A percentile compares a stretch with the other conserved stretches of the same genome.
phyloP scores from a whole-genome alignment of 2,329 filamentous ascomycete genomes.

The Tolypocladium tropicale region DNA sequence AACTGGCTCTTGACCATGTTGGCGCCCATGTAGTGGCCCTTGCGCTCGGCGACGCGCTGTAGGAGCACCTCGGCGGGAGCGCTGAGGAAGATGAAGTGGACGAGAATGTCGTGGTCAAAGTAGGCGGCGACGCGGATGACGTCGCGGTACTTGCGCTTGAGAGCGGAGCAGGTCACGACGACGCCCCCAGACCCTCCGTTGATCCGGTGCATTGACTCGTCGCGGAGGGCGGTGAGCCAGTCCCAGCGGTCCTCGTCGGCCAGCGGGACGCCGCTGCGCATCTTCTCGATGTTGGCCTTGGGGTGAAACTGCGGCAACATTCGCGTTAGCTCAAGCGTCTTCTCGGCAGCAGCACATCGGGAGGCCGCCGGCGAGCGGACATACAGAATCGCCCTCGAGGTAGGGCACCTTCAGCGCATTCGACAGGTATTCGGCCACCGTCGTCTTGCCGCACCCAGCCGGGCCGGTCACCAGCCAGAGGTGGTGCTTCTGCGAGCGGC shows the following conservation, averaged over 20 bases:
- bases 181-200: constrained; percentile 56
- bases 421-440: constrained; percentile 57
- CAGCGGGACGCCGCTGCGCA: constrained; percentile 72
- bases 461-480: constrained; percentile 76
- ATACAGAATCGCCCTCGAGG: constrained; percentile 69
- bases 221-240: constrained; percentile 75
- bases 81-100: constrained; percentile 89
- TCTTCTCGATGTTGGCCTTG: constrained; percentile 76
- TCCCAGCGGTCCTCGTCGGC: constrained; percentile 96
- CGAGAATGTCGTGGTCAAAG: constrained; percentile 58
- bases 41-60: constrained; percentile 60
- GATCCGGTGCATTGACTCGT: constrained; percentile 51
- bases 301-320: constrained; percentile 53
- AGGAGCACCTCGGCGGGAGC: constrained; percentile 68
- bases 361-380: background rate
- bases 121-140: constrained; percentile 75
- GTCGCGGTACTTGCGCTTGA: constrained; percentile 96
- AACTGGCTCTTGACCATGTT: constrained; percentile 94
- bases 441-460: constrained; percentile 71
- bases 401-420: constrained; percentile 55
- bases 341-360: background rate
- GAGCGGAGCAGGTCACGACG: constrained; percentile 90
- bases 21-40: constrained; percentile 92
- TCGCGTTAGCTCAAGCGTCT: background rate
- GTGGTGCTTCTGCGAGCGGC: constrained; percentile 36